phyloP scores from a whole-genome alignment of 2,329 filamentous ascomycete genomes.

The Pseudopyricularia javanii region DNA sequence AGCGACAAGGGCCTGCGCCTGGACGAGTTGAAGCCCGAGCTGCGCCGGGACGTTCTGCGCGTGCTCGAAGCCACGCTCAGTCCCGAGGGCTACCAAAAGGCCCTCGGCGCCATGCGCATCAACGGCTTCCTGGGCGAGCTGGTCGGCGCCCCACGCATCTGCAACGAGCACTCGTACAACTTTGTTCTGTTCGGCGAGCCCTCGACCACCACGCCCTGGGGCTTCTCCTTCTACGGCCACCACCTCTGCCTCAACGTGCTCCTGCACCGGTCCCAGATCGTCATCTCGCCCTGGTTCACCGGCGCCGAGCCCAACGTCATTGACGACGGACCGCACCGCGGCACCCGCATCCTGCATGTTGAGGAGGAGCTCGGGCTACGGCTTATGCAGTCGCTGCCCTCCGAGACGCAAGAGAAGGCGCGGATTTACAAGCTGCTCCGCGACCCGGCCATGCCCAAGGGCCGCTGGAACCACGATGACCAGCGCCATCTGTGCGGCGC shows the following conservation, averaged over 20 bases:
- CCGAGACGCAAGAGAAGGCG: constrained; percentile 32
- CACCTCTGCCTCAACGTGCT: constrained; percentile 65
- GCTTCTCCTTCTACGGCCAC: constrained; percentile 66
- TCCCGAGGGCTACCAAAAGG: constrained; percentile 60
- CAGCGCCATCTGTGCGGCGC: constrained; percentile 69
- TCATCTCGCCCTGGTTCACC: constrained; percentile 65
- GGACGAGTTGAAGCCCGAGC: constrained; percentile 37
- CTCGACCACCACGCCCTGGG: constrained; percentile 48
- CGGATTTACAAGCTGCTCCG: constrained; percentile 47
- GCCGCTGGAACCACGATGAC: constrained; percentile 70
- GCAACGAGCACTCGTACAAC: constrained; percentile 70
- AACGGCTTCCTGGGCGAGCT: constrained; percentile 65
- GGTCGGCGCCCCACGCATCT: constrained; percentile 45
- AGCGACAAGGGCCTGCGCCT: constrained; percentile 57
- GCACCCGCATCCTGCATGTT: constrained; percentile 51
- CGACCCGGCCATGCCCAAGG: constrained; percentile 53
- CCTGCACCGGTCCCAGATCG: constrained; percentile 50
- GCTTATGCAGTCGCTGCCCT: constrained; percentile 53
- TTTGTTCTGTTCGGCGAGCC: constrained; percentile 58
- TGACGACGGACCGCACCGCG: constrained; percentile 48
- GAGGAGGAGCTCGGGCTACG: constrained; percentile 54
- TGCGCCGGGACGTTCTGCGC: constrained; percentile 36
- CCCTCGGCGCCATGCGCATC: constrained; percentile 56
- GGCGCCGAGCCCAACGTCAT: constrained; percentile 71
- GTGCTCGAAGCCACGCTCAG: constrained; percentile 50